Conservation (phyloP, 257 asterid genomes). For the Ilex aquifolium region DNA sequence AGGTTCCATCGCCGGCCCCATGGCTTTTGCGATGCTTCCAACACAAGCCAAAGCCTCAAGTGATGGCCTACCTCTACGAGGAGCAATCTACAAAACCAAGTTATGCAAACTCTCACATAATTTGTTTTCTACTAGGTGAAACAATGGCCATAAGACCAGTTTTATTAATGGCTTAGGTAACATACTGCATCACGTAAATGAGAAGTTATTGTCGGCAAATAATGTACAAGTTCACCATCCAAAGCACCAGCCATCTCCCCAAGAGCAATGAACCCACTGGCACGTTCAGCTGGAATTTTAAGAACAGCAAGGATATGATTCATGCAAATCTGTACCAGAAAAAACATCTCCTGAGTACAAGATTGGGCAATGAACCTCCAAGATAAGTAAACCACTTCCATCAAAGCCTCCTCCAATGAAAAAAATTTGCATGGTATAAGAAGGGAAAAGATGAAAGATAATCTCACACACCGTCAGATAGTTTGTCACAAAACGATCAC, state of each 20-base stretch:
- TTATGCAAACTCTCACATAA: background rate
- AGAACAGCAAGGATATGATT: constrained; percentile 97
- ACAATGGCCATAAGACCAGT: constrained; percentile 5
- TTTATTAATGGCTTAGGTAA: constrained; percentile 1
- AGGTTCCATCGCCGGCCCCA: constrained; percentile 92
- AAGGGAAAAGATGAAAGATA: constrained; percentile 7
- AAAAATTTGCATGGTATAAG: constrained; percentile 8
- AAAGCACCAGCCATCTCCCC: constrained; percentile 99
- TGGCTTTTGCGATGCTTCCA: constrained; percentile 95
- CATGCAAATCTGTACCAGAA: constrained; percentile 83
- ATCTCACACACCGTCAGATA: constrained; percentile 63
- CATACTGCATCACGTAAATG: constrained; percentile 98
- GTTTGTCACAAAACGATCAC: constrained; percentile 97
- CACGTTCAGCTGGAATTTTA: constrained; percentile 92
- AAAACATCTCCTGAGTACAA: constrained; percentile 15
- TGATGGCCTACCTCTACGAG: constrained; percentile 95
- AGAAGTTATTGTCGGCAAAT: constrained; percentile 97
- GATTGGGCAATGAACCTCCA: constrained; percentile 9
- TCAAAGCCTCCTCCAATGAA: constrained; percentile 2
- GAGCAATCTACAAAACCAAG: constrained; percentile 67
- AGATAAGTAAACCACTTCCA: constrained; percentile 1
- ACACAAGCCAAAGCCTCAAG: constrained; percentile 98
- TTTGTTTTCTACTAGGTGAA: constrained; percentile 4
- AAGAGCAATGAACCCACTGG: constrained; percentile 96
- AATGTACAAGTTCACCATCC: constrained; percentile 91